Evolutionary conservation across 495 filamentous ascomycete species (phyloP).

Genomic region (Ramalina intermedia): DNA sequence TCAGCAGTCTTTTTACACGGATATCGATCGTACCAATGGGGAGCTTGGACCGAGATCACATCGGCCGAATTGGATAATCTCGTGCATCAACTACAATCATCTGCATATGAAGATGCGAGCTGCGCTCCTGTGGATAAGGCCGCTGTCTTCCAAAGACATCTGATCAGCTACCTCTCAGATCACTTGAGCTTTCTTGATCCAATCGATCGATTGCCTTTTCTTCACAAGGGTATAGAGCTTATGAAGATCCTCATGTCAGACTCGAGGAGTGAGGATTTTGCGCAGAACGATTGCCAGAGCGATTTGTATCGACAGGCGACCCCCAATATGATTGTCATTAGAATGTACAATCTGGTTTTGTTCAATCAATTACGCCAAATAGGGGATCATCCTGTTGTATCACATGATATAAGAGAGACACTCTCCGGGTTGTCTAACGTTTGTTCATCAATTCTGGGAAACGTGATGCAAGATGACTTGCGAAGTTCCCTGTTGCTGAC

Average conservation of each 20-base stretch:
- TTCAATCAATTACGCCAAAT: constrained; percentile 30
- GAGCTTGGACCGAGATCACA: constrained; percentile 51
- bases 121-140: background rate
- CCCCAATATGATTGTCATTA: constrained; percentile 13
- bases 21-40: constrained; percentile 44
- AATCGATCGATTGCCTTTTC: constrained; percentile 28
- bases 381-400: constrained; percentile 25
- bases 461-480: background rate
- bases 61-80: constrained; percentile 49
- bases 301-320: background rate
- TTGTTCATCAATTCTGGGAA: background rate
- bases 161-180: constrained; percentile 35
- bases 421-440: background rate
- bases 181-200: constrained; percentile 38
- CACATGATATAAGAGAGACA: background rate
- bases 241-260: constrained; percentile 19
- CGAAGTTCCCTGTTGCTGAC: background rate
- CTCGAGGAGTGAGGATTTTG: constrained; percentile 9
- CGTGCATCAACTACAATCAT: constrained; percentile 38
- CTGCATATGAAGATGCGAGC: constrained; percentile 1
- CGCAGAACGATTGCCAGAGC: too few species aligned
- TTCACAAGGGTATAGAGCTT: constrained; percentile 22
- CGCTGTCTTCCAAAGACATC: constrained; percentile 17
- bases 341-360: constrained; percentile 25
- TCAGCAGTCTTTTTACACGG: constrained; percentile 28